phyloP scores from a whole-genome alignment of 495 filamentous ascomycete genomes.

The Polyplosphaeria fusca region DNA sequence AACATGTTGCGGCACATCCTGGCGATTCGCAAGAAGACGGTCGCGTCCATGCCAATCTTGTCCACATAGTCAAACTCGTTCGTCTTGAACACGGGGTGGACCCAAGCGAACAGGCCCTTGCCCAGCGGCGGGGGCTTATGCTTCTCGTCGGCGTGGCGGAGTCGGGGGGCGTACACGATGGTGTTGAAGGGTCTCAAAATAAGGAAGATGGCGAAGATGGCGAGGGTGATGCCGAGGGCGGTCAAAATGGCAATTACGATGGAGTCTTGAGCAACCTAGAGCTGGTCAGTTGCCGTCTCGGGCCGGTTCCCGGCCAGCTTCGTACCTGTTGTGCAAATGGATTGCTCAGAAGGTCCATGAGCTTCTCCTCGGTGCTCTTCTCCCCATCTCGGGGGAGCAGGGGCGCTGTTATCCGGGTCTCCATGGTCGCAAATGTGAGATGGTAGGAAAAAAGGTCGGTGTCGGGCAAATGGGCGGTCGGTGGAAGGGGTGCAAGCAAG shows the following conservation, averaged over 20 bases:
- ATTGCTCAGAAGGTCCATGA: slow-evolving; percentile 38
- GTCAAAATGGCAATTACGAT: slow-evolving; percentile 78
- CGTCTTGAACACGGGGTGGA: slow-evolving; percentile 69
- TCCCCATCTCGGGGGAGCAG: slow-evolving; percentile 6
- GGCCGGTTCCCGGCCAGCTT: neutral
- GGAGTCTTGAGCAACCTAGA: slow-evolving; percentile 59
- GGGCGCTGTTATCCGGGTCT: slow-evolving; percentile 1
- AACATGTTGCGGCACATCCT: slow-evolving; percentile 93
- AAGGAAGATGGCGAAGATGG: slow-evolving; percentile 78
- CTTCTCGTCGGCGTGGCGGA: slow-evolving; percentile 88
- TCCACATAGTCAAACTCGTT: slow-evolving; percentile 73
- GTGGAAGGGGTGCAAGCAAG: neutral
- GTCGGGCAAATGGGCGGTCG: neutral
- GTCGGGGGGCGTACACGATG: slow-evolving; percentile 88
- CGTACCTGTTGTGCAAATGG: slow-evolving; percentile 36
- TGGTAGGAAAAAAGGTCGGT: neutral
- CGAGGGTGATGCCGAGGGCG: slow-evolving; percentile 60
- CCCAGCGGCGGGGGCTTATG: slow-evolving; percentile 89
- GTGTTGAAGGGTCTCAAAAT: slow-evolving; percentile 85
- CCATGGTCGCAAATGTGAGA: slow-evolving; percentile 24
- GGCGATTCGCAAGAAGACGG: slow-evolving; percentile 82
- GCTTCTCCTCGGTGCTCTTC: slow-evolving; percentile 31
- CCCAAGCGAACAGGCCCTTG: slow-evolving; percentile 82
- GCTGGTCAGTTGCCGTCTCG: slow-evolving; percentile 1
- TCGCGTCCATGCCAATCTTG: slow-evolving; percentile 83